phyloP scores from a whole-genome alignment of 2,329 filamentous ascomycete species.

The Mycocentrospora acerina region DNA sequence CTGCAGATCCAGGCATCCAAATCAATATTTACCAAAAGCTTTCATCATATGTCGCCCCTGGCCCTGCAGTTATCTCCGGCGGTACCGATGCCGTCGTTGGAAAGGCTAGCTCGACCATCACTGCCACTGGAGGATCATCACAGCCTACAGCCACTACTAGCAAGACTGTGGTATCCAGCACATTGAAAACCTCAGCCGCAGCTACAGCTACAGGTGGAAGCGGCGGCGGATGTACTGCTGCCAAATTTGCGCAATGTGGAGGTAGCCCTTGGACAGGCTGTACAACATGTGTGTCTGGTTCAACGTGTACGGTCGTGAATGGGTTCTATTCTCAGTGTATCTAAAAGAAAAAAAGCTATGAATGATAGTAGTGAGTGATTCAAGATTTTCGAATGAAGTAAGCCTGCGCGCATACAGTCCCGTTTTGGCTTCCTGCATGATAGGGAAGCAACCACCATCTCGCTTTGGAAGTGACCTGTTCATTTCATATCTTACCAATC shows the following conservation, averaged over 20 bases:
- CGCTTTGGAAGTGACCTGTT: too few relatives aligned
- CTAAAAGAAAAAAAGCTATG: too few relatives aligned
- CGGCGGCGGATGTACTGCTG: too few relatives aligned
- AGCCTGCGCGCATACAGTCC: too few relatives aligned
- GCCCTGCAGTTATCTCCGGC: constrained; percentile 45
- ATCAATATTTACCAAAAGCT: constrained; percentile 60
- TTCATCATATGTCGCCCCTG: constrained; percentile 54
- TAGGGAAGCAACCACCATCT: too few relatives aligned
- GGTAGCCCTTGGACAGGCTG: too few relatives aligned
- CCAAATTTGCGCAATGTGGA: too few relatives aligned
- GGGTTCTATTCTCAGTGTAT: neutral
- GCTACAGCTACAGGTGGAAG: constrained; percentile 1
- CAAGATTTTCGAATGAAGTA: too few relatives aligned
- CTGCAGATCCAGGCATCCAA: constrained; percentile 59
- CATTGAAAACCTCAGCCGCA: constrained; percentile 9
- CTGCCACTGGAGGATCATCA: constrained; percentile 16
- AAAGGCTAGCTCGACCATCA: constrained; percentile 27
- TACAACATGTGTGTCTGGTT: neutral
- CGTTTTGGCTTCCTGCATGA: too few relatives aligned
- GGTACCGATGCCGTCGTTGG: constrained; percentile 32
- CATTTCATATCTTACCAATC: too few relatives aligned
- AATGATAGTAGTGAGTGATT: too few relatives aligned
- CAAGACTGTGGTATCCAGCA: constrained; percentile 5
- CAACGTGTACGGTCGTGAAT: neutral
- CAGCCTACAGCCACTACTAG: constrained; percentile 16